Percentiles rank a stretch among this genome's conserved stretches.
Evolutionary conservation across 1,139 yeast genomes (phyloP).

Genomic region (Blastobotrys aristatus): DNA sequence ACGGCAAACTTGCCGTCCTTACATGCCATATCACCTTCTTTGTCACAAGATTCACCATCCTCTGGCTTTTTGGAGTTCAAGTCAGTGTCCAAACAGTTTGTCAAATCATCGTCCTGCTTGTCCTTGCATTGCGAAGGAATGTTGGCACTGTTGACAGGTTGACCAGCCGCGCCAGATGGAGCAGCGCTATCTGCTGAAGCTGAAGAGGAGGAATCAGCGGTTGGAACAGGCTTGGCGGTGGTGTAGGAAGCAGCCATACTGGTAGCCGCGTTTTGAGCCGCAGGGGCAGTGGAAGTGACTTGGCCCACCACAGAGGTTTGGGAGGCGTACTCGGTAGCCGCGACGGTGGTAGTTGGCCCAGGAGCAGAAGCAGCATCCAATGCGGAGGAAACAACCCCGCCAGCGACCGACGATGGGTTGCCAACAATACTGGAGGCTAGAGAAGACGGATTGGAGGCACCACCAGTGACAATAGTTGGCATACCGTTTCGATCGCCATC

Average conservation of each 20-base stretch:
- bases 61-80: slow-evolving; percentile 12
- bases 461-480: slow-evolving; percentile 14
- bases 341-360: slow-evolving; percentile 12
- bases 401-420: slow-evolving; percentile 17
- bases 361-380: slow-evolving; percentile 17
- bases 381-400: slow-evolving; percentile 14
- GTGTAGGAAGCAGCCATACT: slow-evolving; percentile 1
- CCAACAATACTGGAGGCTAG: slow-evolving; percentile 17
- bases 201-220: slow-evolving; percentile 10
- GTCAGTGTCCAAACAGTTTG: slow-evolving; percentile 14
- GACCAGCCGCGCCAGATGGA: slow-evolving; percentile 14
- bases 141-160: slow-evolving; percentile 8
- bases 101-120: slow-evolving; percentile 14
- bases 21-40: slow-evolving; percentile 48
- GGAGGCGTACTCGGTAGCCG: neutral
- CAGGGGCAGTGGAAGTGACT: slow-evolving; percentile 17
- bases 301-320: neutral
- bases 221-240: slow-evolving; percentile 3
- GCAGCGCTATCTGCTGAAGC: slow-evolving; percentile 12
- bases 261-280: slow-evolving; percentile 11
- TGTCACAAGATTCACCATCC: slow-evolving; percentile 33
- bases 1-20: slow-evolving; percentile 47
- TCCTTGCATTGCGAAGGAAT: slow-evolving; percentile 16
- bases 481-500: neutral
- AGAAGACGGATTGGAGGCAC: slow-evolving; percentile 14